Evolutionary conservation across 2,329 filamentous ascomycete species (phyloP).

Genomic region (Colletotrichum plurivorum): DNA sequence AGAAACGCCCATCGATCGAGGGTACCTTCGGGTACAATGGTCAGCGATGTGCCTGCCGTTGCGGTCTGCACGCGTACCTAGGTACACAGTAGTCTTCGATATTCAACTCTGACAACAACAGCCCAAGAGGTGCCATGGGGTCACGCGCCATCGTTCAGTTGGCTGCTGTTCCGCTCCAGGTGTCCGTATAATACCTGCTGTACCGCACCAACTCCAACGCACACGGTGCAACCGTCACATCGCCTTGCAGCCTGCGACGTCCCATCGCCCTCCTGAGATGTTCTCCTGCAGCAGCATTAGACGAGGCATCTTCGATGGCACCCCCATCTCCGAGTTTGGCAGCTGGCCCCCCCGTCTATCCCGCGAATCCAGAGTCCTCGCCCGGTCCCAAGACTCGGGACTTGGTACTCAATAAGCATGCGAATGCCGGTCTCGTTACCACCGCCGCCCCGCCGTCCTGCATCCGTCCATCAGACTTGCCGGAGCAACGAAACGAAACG

Average conservation of each 20-base stretch:
- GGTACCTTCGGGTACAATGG: too few relatives aligned
- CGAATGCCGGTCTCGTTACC: constrained; percentile 15
- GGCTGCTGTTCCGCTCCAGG: too few relatives aligned
- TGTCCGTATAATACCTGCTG: too few relatives aligned
- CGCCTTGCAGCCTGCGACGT: constrained; percentile 25
- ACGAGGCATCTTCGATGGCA: constrained; percentile 11
- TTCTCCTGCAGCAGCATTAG: constrained; percentile 6
- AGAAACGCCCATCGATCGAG: too few relatives aligned
- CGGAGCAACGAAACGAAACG: constrained; percentile 38
- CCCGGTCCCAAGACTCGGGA: neutral
- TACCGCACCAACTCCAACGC: neutral
- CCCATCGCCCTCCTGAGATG: constrained; percentile 6
- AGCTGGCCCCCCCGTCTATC: neutral
- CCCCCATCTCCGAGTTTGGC: too few relatives aligned
- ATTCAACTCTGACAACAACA: too few relatives aligned
- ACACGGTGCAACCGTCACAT: constrained; percentile 29
- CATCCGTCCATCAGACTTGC: constrained; percentile 16
- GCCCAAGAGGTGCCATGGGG: too few relatives aligned
- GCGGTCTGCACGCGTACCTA: too few relatives aligned
- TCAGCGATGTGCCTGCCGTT: too few relatives aligned
- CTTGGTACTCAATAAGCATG: constrained; percentile 12
- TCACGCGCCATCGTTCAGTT: neutral
- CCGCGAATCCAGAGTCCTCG: neutral
- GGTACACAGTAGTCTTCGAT: too few relatives aligned
- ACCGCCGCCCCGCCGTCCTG: constrained; percentile 21